phyloP scores from a whole-genome alignment of 1,284 basidiomycete genomes.

The Fereydounia khargensis region DNA sequence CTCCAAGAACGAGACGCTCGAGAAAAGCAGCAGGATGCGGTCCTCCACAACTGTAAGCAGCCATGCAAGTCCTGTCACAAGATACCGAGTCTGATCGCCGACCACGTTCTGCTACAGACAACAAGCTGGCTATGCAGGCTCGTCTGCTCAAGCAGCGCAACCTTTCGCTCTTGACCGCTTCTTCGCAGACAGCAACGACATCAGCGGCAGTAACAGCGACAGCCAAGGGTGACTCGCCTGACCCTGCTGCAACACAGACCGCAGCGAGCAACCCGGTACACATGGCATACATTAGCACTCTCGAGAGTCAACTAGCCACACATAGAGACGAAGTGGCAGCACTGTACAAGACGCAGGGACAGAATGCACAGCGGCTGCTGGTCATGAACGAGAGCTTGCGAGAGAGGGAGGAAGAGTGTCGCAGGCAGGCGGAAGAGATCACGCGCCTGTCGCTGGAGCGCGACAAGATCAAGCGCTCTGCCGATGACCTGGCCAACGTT shows the following conservation, averaged over 20 bases:
- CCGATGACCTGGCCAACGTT: conserved; percentile 67
- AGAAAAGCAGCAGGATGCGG: conserved; percentile 37
- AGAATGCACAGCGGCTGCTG: conserved; percentile 87
- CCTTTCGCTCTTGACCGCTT: conserved; percentile 25
- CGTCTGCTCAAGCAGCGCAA: conserved; percentile 34
- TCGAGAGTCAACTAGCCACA: conserved; percentile 87
- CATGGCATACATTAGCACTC: conserved; percentile 79
- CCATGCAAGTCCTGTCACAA: too few species aligned
- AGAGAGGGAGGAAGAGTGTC: conserved; percentile 79
- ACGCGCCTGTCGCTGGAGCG: conserved; percentile 73
- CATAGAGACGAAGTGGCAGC: conserved; percentile 85
- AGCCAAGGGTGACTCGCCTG: conserved; percentile 1
- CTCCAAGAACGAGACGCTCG: conserved; percentile 38
- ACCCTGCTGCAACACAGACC: conserved; percentile 1
- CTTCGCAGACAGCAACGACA: not conserved
- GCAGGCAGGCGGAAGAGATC: conserved; percentile 73
- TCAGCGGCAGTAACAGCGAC: conserved; percentile 2
- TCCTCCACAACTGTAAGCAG: conserved; percentile 35
- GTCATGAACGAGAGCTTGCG: conserved; percentile 90
- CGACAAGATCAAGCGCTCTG: conserved; percentile 61
- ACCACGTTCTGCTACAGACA: conserved; percentile 10
- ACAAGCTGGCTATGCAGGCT: conserved; percentile 28
- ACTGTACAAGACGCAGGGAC: conserved; percentile 92
- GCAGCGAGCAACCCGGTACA: conserved; percentile 68
- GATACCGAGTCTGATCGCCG: too few species aligned